Evolutionary conservation across 2,329 filamentous ascomycete species (phyloP), one percentile per base, ranked within the genome.

Genomic region (Beauveria caledonica): DNA sequence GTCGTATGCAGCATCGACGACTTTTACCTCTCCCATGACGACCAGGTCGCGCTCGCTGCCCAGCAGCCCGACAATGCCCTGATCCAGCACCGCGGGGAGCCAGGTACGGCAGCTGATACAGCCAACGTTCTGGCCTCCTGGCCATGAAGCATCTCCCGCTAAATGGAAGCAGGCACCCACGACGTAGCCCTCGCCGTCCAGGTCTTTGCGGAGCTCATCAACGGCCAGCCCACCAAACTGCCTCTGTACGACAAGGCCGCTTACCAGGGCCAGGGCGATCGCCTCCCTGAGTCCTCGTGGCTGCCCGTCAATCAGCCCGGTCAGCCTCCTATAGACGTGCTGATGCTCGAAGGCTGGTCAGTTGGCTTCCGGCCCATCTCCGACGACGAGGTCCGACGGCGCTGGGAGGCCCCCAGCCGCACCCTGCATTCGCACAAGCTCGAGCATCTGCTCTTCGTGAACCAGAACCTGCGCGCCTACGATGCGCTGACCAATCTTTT

Each of bases 311-410:
- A 85, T 65, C 74, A 71, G 50, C 74, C 72, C 0, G 80, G 79
- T 9, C 77, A 82, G 58, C 71, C 69, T 2, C 76, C 72, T n/a
- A 73, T 82, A 25, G 73, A 82, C 25, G 84, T 93, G 7, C 80
- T 96, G 23, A 83, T 96, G 56, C 86, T 96, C 64, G 92, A 97
- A 72, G 92, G 92, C 19, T 96, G 92, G 92, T 94, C 88, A 71
- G 85, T 96, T 13, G 92, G 91, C 3, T 96, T 96, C 74, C 84
- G 86, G 6, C 73, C 87, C 0, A 72, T 92, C 13, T 67, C 75
- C 33, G 72, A 79, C 0, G 70, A 75, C n/a, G 77, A 80, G 5
- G 71, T 83, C 4, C 78, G 79, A 29, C 71, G 85, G 3, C 79
- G 79, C 66, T 76, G 78, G 69, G 81, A 79, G 71, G 73, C 76